Base-by-base conservation (phyloP, 2,329 filamentous ascomycete genomes). In the Acephala macrosclerotiorum region DNA sequence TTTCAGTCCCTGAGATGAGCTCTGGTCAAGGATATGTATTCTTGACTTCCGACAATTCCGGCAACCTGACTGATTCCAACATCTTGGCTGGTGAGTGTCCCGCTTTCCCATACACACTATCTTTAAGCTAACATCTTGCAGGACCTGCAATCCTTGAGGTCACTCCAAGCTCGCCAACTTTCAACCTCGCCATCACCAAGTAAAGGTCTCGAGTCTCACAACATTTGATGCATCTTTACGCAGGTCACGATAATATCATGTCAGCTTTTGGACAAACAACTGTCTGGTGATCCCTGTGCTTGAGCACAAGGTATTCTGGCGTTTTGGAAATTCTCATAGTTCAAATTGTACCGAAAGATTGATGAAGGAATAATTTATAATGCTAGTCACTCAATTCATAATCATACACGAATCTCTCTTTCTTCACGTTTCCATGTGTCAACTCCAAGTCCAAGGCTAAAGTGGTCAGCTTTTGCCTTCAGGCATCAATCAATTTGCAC, bases 11-110 rank as follows among this genome's bases (percentile, higher is more conserved):
- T 4, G 60, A 66, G 45, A 73, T 68, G 25, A 70, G 78, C 35
- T 72, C 74, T 5, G 80, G 80, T 11, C 79, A 81, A 69, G 78
- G 71, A 59, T 81, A 81, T 64, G 75, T 78, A 26, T 79, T 81
- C 58, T 70, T 81, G 55, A 81, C 79, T 9, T 76, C 70, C 14
- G 75, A 79, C 65, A 76, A 77, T 53, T 76, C 74, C 26, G 74
- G 73, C 14, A 73, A 70, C 22, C 69, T 79, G 49, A 77, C 71
- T 2, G 80, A 81, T 67, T 74, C 78, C 38, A 78, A 71, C 33
- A 75, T 80, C 64, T 69, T 78, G 60, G 79, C 79, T 60, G 66
- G 64, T 58, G 42, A 49, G 63, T 61, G 7, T 9, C 14, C 22
- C 26, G 18, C 4, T 40, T n/a, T 8, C 53, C 7, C 3, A 2